phyloP scores from a whole-genome alignment of 2,329 filamentous ascomycete species.

The Zopfia rhizophila region DNA sequence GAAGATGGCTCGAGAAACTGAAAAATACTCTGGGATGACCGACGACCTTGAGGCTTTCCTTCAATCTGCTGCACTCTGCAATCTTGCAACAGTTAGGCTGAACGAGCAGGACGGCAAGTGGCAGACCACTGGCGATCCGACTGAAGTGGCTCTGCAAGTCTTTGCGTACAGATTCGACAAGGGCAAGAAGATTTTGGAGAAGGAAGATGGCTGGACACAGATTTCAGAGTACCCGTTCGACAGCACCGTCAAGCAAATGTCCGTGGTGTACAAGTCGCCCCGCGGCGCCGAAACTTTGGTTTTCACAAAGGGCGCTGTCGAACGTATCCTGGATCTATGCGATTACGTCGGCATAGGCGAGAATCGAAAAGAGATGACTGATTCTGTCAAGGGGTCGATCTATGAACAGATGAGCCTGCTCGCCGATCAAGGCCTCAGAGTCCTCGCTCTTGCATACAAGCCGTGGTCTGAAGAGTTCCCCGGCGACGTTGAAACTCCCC shows the following conservation, averaged over 20 bases:
- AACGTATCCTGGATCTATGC: constrained; percentile 28
- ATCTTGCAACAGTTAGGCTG: constrained; percentile 59
- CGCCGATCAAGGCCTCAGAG: constrained; percentile 30
- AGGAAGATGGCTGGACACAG: constrained; percentile 19
- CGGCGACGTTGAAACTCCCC: constrained; percentile 27
- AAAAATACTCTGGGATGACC: constrained; percentile 20
- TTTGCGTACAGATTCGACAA: constrained; percentile 32
- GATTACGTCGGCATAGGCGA: constrained; percentile 13
- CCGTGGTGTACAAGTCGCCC: constrained; percentile 25
- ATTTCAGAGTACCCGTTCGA: constrained; percentile 33
- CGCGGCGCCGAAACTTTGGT: constrained; percentile 4
- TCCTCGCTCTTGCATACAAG: constrained; percentile 29
- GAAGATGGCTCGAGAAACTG: constrained; percentile 4
- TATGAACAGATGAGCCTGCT: constrained; percentile 23
- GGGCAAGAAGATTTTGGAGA: constrained; percentile 21
- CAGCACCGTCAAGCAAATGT: constrained; percentile 31
- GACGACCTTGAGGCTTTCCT: constrained; percentile 30
- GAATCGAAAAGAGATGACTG: constrained; percentile 13
- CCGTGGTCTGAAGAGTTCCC: constrained; percentile 45
- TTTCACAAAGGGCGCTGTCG: constrained; percentile 33
- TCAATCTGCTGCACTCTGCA: constrained; percentile 49
- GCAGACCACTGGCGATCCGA: constrained; percentile 34
- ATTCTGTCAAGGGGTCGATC: constrained; percentile 22
- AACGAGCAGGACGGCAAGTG: constrained; percentile 49
- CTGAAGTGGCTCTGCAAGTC: constrained; percentile 34